Percentiles rank a stretch among this genome's conserved stretches.
These are phyloP conservation scores for Verticillium longisporum DNA, from an alignment of 2,329 filamentous ascomycete genomes.

Conservation along the genomic window DNA sequence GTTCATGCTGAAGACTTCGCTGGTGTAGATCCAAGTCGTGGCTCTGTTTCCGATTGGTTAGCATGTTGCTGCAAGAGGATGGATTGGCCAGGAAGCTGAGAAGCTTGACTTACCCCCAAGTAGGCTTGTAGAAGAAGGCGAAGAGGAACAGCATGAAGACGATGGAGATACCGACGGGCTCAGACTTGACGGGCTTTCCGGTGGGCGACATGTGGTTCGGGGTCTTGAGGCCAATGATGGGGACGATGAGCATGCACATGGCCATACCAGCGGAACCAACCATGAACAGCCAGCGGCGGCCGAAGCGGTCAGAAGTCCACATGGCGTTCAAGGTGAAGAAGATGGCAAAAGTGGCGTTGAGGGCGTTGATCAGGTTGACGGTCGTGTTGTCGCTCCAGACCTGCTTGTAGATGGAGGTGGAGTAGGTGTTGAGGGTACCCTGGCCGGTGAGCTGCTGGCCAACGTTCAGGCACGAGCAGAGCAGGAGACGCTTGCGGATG, in stretches of 20 bases:
- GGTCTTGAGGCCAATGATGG: slow-evolving; percentile 37
- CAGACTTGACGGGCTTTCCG: slow-evolving; percentile 42
- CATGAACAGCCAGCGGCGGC: slow-evolving; percentile 63
- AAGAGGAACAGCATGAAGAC: slow-evolving; percentile 63
- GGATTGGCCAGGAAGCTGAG: background rate
- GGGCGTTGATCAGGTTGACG: slow-evolving; percentile 66
- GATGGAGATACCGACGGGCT: slow-evolving; percentile 59
- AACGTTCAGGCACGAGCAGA: slow-evolving; percentile 61
- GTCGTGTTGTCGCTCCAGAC: slow-evolving; percentile 52
- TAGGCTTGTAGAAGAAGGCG: slow-evolving; percentile 62
- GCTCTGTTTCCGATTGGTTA: background rate
- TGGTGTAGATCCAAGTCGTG: slow-evolving; percentile 62
- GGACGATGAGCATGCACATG: slow-evolving; percentile 61
- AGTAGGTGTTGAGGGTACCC: slow-evolving; percentile 67
- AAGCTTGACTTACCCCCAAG: slow-evolving; percentile 40
- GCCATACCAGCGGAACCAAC: slow-evolving; percentile 63
- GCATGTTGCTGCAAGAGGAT: background rate
- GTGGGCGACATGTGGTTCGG: slow-evolving; percentile 34
- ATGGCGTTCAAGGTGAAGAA: slow-evolving; percentile 66
- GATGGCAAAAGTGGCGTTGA: slow-evolving; percentile 68
- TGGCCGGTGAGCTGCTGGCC: slow-evolving; percentile 68
- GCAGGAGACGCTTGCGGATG: slow-evolving; percentile 57
- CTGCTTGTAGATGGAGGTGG: slow-evolving; percentile 67
- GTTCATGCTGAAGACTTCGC: slow-evolving; percentile 65
- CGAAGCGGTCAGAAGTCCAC: slow-evolving; percentile 68